Percentiles rank a stretch among this genome's conserved stretches.
phyloP scores from a whole-genome alignment of 192 early-diverging fungal genomes.

The Allomyces macrogynus region DNA sequence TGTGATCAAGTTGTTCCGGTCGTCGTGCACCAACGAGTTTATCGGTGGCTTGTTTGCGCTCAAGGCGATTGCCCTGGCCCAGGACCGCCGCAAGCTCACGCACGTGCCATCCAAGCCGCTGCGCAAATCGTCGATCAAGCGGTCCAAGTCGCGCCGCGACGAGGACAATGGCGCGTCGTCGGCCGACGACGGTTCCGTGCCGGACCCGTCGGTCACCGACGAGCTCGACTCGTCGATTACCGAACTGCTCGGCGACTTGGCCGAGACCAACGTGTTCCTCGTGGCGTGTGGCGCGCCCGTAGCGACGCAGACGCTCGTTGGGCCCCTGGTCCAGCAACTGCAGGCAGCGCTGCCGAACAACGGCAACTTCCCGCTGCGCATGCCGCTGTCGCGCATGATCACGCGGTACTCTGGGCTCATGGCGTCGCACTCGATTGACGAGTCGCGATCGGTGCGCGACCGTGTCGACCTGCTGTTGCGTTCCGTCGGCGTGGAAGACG shows the following conservation, averaged over 20 bases:
- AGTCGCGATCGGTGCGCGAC: background rate
- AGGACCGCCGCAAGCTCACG: slow-evolving; percentile 46
- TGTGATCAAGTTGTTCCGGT: slow-evolving; percentile 64
- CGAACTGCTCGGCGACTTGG: slow-evolving; percentile 44
- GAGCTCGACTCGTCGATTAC: slow-evolving; percentile 49
- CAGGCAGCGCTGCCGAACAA: too few relatives aligned
- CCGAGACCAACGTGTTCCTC: slow-evolving; percentile 63
- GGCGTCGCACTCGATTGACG: background rate
- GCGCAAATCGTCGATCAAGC: slow-evolving; percentile 10
- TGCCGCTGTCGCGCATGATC: too few relatives aligned
- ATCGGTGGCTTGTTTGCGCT: slow-evolving; percentile 56
- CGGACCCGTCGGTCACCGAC: slow-evolving; percentile 33
- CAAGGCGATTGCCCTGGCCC: slow-evolving; percentile 57
- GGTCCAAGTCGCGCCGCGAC: background rate
- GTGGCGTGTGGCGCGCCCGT: slow-evolving; percentile 27
- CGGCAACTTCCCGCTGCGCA: too few relatives aligned
- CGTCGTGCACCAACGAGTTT: slow-evolving; percentile 47
- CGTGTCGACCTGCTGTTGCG: background rate
- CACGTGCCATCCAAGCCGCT: slow-evolving; percentile 41
- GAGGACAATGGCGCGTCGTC: slow-evolving; percentile 4
- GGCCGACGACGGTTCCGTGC: slow-evolving; percentile 1
- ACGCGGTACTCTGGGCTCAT: too few relatives aligned
- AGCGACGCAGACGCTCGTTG: too few relatives aligned
- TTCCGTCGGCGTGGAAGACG: background rate
- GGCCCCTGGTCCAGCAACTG: too few relatives aligned